Base-by-base conservation (phyloP, 1,284 basidiomycete species). In the Moesziomyces antarcticus region DNA sequence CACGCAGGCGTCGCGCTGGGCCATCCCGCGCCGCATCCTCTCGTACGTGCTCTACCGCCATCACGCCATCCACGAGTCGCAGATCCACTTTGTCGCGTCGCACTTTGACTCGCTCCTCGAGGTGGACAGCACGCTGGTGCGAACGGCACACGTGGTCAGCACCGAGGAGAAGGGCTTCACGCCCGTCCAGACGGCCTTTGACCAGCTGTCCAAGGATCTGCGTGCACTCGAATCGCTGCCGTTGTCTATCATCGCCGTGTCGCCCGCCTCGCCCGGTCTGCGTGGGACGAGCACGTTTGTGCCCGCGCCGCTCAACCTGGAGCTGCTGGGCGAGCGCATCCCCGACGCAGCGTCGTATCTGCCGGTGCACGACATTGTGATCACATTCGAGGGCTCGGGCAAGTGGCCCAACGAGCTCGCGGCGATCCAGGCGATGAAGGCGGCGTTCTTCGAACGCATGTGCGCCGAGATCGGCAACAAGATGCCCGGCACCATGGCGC, bases 321-420 rank as follows among this genome's bases (percentile, higher is more conserved):
- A 71, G 13, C 70, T 71, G 42, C 73, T 80, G 18, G 84, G 83
- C 9, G 59, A 71, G 22, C 75, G 77, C 22, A 76, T 84, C 33
- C 81, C 85, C 11, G 82, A 84, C 46, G 48, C 57, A 0, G 79
- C 82, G 7, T 79, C 84, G 21, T 77, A 79, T 50, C 46, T 84
- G 84, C 92, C 57, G 77, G 86, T 75, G 20, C 84, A 69, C 62
- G 83, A 73, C 81, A 85, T 59, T 87, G 89, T 57, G 86, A 88
- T 43, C 75, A 85, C 20, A 88, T 89, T 69, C 88, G 92, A 56
- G 88, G 89, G 37, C 91, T 96, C 93, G 0, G 91, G 91, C 0
- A 89, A 89, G 73, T 99, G 97, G 97, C 97, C 97, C 0, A 94
- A 98, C 80, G 94, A 99, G 78, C 88, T 99, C 1, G 88, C 87